Base-by-base conservation (phyloP, 345 rosid species). In the Dipteronia sinensis region DNA sequence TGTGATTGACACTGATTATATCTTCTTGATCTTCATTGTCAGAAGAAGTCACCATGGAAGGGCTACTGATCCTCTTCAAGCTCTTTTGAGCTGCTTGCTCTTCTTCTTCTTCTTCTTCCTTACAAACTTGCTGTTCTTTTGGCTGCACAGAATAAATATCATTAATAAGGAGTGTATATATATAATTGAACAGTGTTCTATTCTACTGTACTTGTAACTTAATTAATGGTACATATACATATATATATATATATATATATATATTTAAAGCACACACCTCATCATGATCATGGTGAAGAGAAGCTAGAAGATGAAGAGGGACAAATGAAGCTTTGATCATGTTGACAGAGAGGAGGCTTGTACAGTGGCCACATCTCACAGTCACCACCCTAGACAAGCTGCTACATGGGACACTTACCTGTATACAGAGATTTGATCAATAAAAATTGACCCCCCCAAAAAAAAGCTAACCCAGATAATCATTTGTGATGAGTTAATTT, bases 341-440 rank as follows among this genome's bases (percentile, higher is more conserved):
- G 83, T 92, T 93, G 80, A 93, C 99, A 51, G 97, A 97, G 79
- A 97, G 96, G 66, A 97, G 92, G 79, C 89, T 94, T 44, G 96
- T 82, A 90, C 99, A 97, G 80, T 90, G 96, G 29, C 99, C 98
- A 74, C 99, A 97, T 86, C 95, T 90, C 84, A 94, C 98, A 2
- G 98, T 91, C 72, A 94, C 98, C 85, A 86, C 91, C 96, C 82
- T 85, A 49, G 98, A 91, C 85, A 91, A 62, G 90, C 96, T 97
- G 77, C 90, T 87, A 77, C 88, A 87, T 34, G 98, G 98, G 6
- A 94, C 99, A 84, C 94, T 94, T 53, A 97, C 99, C 99, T 97
- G 72, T 74, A 79, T 15, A 62, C 12, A 64, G 13, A 62, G 17
- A 76, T 62, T 76, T 67, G 23, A 59, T 5, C 58, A 42, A 22